These are phyloP conservation scores for Jaenimonas drosophilae DNA, from an alignment of 208 protist genomes.

Conservation along the genomic window DNA sequence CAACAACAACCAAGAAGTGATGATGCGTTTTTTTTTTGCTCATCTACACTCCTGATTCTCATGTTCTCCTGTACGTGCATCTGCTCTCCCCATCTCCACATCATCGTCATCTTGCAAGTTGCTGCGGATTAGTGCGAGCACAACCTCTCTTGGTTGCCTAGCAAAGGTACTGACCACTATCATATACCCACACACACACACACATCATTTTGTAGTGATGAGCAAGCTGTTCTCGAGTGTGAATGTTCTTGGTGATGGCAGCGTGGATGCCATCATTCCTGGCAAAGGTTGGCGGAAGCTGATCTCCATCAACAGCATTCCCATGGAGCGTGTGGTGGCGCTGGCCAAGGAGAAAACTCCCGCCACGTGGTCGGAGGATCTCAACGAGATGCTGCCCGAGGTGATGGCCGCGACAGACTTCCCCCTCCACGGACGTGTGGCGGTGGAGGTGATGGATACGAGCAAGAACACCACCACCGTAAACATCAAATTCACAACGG, in stretches of 20 bases:
- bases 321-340: background rate
- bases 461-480: conserved; percentile 11
- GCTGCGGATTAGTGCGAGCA: too few relatives aligned
- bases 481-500: too few relatives aligned
- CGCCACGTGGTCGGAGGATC: background rate
- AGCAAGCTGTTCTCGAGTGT: conserved; percentile 12
- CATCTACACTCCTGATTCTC: too few relatives aligned
- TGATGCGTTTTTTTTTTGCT: too few relatives aligned
- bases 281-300: conserved; percentile 5
- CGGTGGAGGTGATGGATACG: conserved; percentile 9
- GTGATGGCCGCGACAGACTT: conserved; percentile 23
- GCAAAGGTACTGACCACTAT: too few relatives aligned
- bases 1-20: too few relatives aligned
- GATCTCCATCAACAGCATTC: conserved; percentile 1
- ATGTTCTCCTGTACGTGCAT: too few relatives aligned
- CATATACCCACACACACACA: too few relatives aligned
- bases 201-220: too few relatives aligned
- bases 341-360: conserved; percentile 2
- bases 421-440: conserved; percentile 14
- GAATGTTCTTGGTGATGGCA: conserved; percentile 4
- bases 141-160: too few relatives aligned
- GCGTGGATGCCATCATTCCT: background rate
- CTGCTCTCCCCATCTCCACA: too few relatives aligned
- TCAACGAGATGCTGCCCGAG: background rate
- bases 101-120: too few relatives aligned